Percentiles rank a stretch among this genome's conserved stretches.
phyloP scores from a whole-genome alignment of 2,329 filamentous ascomycete genomes.

The Hymenoscyphus scutula region DNA sequence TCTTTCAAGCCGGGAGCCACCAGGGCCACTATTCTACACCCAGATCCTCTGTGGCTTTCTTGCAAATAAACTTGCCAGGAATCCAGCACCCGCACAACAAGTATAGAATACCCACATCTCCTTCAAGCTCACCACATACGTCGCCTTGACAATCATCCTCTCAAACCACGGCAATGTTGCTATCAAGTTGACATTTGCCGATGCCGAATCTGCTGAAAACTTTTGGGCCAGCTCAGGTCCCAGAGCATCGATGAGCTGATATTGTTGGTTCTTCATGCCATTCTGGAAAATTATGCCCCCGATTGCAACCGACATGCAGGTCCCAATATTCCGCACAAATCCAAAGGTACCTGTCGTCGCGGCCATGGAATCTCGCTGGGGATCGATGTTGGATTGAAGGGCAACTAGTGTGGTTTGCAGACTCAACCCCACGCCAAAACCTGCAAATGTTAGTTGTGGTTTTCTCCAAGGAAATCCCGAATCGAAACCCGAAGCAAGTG shows the following conservation, averaged over 20 bases:
- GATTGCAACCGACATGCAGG: constrained; percentile 45
- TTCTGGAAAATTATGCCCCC: constrained; percentile 47
- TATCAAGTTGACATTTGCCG: constrained; percentile 38
- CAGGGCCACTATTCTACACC: background rate
- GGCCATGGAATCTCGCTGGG: constrained; percentile 37
- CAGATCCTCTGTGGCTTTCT: background rate
- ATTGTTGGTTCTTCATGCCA: constrained; percentile 37
- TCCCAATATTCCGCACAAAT: constrained; percentile 45
- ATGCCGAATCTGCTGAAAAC: constrained; percentile 24
- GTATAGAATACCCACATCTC: constrained; percentile 32
- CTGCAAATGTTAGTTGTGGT: background rate
- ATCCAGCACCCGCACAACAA: constrained; percentile 21
- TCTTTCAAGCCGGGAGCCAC: background rate
- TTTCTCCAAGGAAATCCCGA: background rate
- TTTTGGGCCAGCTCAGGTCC: constrained; percentile 32
- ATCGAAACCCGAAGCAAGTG: background rate
- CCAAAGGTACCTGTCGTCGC: constrained; percentile 51
- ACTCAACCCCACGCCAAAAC: constrained; percentile 47
- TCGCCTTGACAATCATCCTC: constrained; percentile 21
- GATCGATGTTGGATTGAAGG: constrained; percentile 49
- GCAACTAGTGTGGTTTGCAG: constrained; percentile 56
- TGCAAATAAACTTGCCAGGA: constrained; percentile 30
- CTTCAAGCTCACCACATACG: constrained; percentile 25
- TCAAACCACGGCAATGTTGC: constrained; percentile 34
- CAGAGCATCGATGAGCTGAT: constrained; percentile 9